Evolutionary conservation across 306 rosid species (phyloP), one percentile per base, ranked within the genome.

Genomic region (Quercus bicolor): DNA sequence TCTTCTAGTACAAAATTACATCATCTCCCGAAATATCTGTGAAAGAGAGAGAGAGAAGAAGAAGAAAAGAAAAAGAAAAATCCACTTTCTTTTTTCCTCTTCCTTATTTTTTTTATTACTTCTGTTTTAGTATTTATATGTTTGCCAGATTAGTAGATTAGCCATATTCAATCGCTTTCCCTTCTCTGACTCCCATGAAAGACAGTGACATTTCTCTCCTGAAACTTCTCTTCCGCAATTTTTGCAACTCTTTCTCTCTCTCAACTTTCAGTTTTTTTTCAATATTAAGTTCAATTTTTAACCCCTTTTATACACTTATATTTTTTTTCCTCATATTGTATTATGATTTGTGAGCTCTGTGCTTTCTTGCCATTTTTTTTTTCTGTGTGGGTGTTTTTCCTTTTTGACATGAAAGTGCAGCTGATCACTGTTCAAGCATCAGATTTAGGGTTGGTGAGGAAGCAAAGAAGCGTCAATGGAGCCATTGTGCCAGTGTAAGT

Each of bases 111-210:
- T 43, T 75, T 15, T 20, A 24, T 66, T 80, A 48, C 81, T 60
- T 78, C 80, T 53, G 23, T 78, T 82, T 77, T 77, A 59, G 72
- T 77, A 73, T 51, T 81, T 80, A 59, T 76, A 76, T 37, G 21
- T 77, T 76, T 85, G 84, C 89, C 81, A 79, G 93, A 87, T 89
- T 83, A 82, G 88, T 79, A 69, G 80, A 75, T 77, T 75, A 77
- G 84, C 89, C 87, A 87, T 86, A 85, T 81, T 79, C 86, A 85
- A 89, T 90, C 90, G 85, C 86, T 87, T 86, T 89, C 91, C 69
- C 78, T 76, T 80, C 82, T 65, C 92, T 91, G 87, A 93, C 79
- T 88, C 94, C 71, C 87, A 89, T 33, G 89, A 87, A 81, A 81
- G 96, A 93, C 77, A 88, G 85, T 84, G 91, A 92, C 97, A 77